Evolutionary conservation across 1,139 yeast genomes (phyloP), one percentile per base, ranked within the genome.

Genomic region (Entelexis sorbosivorans): DNA sequence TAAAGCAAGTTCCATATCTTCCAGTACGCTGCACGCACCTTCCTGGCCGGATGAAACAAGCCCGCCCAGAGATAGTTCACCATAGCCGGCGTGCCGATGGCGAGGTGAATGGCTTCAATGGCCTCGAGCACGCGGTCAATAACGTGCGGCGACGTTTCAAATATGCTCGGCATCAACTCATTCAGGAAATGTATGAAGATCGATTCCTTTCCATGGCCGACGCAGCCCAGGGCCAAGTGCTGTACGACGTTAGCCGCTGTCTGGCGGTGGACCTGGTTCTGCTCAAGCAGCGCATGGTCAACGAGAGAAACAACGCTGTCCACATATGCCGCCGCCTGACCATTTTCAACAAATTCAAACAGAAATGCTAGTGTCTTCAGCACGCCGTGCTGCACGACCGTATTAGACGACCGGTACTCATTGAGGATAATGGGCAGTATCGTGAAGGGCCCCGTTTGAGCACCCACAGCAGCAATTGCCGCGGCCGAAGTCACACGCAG

Each of bases 341-440:
- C 28, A 73, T 9, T 84, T 85, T 17, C 93, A 93, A 58, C 88
- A 63, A 91, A 91, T 66, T 93, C 98, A 68, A 91, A 87, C 75
- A 91, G 73, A 61, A 93, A 93, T n/a, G 95, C 76, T 71, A 89
- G 70, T 0, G 97, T 88, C 63, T 93, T 93, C 58, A 93, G 70
- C 5, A 91, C 88, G 71, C 98, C 98, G 64, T 91, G 91, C 64
- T 91, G 97, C 7, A 91, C 96, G 62, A 89, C 89, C 53, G 82
- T 79, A 58, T 91, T 97, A 0, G 96, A 96, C 5, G 85, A 84
- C 50, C 94, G 74, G 63, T 91, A 93, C 64, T 91, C 98, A 65
- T 91, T 89, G 95, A 93, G 86, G 44, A 93, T 71, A 0, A 96
- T 95, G 0, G 99, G 98, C n/a, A 93, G 67, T 0, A 91, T 95